A percentile compares a stretch with the other conserved stretches of the same genome.
Conservation (phyloP, 139 green algal species). For the Chlorella sp. region DNA sequence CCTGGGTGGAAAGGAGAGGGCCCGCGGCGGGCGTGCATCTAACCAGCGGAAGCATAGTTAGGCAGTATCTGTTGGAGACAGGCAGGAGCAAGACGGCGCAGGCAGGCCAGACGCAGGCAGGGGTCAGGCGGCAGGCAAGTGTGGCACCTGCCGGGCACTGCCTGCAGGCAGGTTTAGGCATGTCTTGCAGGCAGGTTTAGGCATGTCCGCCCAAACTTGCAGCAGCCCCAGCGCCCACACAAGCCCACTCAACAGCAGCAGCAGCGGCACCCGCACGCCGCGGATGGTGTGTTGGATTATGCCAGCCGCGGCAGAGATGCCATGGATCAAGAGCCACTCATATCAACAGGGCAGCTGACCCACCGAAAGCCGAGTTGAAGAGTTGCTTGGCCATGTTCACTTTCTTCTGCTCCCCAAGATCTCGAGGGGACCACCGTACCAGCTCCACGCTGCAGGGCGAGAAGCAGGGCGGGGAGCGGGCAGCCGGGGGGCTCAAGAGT, state of each 20-base stretch:
- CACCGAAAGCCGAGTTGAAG: slow-evolving; percentile 60
- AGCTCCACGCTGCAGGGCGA: slow-evolving; percentile 16
- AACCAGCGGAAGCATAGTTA: neutral
- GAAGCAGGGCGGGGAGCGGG: neutral
- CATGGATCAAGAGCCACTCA: no score
- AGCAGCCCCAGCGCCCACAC: no score
- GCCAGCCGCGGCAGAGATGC: no score
- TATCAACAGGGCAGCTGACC: neutral
- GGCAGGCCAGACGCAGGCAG: neutral
- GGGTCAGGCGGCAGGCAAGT: neutral
- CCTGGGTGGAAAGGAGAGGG: no score
- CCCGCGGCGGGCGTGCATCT: neutral
- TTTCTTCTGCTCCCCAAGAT: slow-evolving; percentile 2
- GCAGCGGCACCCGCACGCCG: no score
- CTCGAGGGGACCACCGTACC: neutral
- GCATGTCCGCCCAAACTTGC: no score
- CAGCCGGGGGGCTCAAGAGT: neutral
- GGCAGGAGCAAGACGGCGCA: neutral
- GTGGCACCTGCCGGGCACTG: no score
- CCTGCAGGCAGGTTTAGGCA: no score
- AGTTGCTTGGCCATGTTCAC: neutral
- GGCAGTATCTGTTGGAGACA: neutral
- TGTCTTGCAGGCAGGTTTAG: no score
- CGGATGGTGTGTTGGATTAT: no score
- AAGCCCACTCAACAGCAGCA: no score